Percentiles rank a stretch among this genome's conserved stretches.
Evolutionary conservation across 1,139 yeast species (phyloP).

Genomic region (Geotrichum candidum): DNA sequence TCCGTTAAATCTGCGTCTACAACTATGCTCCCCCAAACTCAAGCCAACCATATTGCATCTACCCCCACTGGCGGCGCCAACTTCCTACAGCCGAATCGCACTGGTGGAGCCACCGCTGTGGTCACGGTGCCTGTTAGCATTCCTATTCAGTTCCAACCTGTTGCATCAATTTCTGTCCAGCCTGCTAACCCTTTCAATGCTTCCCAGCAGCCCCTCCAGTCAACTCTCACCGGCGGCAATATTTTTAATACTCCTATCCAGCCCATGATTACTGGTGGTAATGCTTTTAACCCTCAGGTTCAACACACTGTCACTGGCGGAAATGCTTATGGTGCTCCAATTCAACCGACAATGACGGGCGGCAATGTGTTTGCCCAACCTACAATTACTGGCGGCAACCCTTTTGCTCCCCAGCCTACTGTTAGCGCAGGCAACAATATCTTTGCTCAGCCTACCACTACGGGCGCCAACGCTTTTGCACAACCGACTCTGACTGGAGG

Average conservation of each 20-base stretch:
- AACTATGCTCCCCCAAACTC: neutral
- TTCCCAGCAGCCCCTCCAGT: constrained; percentile 26
- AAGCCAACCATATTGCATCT: neutral
- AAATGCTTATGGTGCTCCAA: neutral
- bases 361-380: constrained; percentile 6
- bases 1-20: constrained; percentile 4
- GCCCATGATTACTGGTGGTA: neutral
- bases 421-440: constrained; percentile 1
- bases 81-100: neutral
- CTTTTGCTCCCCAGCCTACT: neutral
- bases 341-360: constrained; percentile 10
- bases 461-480: neutral
- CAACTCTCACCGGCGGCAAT: constrained; percentile 12
- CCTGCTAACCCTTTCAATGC: constrained; percentile 37
- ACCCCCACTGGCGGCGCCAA: constrained; percentile 12
- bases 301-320: constrained; percentile 8
- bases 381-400: constrained; percentile 1
- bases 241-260: constrained; percentile 10
- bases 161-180: constrained; percentile 7
- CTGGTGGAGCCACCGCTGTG: neutral
- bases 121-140: constrained; percentile 12
- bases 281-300: neutral
- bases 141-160: constrained; percentile 16
- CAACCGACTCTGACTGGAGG: neutral
- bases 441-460: neutral